Evolutionary conservation across 352 stramenopile species (phyloP), one percentile per base, ranked within the genome.

Genomic region (Phytopythium aichiense): DNA sequence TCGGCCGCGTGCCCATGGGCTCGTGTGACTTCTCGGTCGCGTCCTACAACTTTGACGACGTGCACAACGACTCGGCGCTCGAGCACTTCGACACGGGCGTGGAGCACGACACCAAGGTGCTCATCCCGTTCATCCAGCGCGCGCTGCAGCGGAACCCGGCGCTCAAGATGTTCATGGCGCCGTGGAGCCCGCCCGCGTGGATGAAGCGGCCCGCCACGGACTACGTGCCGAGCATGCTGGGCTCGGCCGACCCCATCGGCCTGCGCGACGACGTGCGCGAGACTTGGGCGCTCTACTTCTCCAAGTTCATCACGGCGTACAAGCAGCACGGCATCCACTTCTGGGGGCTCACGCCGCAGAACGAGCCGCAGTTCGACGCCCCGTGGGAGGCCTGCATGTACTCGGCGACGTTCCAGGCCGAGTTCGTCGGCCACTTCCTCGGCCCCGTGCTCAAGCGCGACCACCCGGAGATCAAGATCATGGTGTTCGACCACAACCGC

Each of bases 401-500:
- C 59, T 76, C 75, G 15, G 67, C 79, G 0, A 61, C 71, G 61
- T 84, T 73, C 60, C 61, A 96, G 65, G 74, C 76, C 13, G 77
- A 84, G 1, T 98, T 97, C 60, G 77, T 97, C n/a, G 79, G 71
- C 22, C 68, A 94, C 18, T 91, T 82, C 71, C 72, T 98, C 16
- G 92, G 92, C 0, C 92, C 92, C 1, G 63, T 91, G 18, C 77
- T 98, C 28, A 62, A 77, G 7, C 71, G 74, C 20, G 88, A 97
- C 63, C 91, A 97, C 66, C 92, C 92, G 1, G 82, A 92, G 7
- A 66, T 98, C 18, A 89, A 89, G 57, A 91, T 98, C 51, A 95
- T 98, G 74, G 78, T 92, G 0, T 97, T 96, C 64, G 92, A 98
- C 64, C 87, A 97, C 69, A 97, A 98, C 64, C 94, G 90, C 38